These are phyloP conservation scores for Paracorniculantispora psalliotae DNA, from an alignment of 2,329 filamentous ascomycete species.

Conservation along the genomic window DNA sequence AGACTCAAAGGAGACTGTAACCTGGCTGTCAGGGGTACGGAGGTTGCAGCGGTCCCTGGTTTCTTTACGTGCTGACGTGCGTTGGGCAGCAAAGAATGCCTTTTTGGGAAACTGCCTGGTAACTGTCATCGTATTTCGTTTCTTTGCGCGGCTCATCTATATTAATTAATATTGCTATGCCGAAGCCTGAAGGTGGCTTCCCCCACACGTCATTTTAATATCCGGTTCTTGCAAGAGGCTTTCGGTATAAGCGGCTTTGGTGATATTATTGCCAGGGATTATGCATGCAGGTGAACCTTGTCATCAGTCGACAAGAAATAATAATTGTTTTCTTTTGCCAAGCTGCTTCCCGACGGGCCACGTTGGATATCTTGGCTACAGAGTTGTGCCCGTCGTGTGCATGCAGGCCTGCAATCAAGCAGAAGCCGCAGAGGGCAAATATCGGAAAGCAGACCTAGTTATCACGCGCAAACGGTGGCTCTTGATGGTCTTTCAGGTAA, in stretches of 20 bases:
- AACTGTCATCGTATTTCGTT: not conserved
- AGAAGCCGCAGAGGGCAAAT: no score
- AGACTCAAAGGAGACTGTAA: not conserved
- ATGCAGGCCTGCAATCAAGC: no score
- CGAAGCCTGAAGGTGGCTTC: not conserved
- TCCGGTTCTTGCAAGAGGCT: not conserved
- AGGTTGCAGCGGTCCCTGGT: not conserved
- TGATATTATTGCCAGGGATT: conserved; percentile 12
- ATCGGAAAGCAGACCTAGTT: no score
- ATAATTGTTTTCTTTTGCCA: not conserved
- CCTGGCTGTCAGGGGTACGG: not conserved
- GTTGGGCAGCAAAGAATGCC: not conserved
- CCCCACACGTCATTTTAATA: conserved; percentile 6
- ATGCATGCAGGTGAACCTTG: not conserved
- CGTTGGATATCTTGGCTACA: no score
- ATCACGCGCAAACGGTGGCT: no score
- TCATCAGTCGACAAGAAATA: not conserved
- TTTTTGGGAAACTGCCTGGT: not conserved
- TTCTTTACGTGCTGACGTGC: not conserved
- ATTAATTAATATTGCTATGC: not conserved
- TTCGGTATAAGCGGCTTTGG: not conserved
- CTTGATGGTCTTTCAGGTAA: no score
- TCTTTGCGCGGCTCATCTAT: not conserved
- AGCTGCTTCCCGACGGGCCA: not conserved
- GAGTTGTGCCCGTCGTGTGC: no score